Percentiles rank a stretch among this genome's conserved stretches.
phyloP scores from a whole-genome alignment of 129 eudicot genomes.

The Pseudognaphalium luteoalbum region DNA sequence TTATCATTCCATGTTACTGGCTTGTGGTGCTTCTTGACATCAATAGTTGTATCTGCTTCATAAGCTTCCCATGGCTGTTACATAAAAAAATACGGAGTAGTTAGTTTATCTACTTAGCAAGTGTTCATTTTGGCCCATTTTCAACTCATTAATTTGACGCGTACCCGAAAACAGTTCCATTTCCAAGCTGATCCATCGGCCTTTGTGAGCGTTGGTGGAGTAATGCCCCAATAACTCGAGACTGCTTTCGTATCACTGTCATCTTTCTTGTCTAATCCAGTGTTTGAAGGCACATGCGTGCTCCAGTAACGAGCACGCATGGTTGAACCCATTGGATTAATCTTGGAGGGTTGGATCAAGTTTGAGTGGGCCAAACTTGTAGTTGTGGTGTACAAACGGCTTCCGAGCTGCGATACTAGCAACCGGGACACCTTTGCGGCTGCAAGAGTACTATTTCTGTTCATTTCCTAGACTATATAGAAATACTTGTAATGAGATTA shows the following conservation, averaged over 20 bases:
- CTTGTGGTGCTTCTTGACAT: slow-evolving; percentile 63
- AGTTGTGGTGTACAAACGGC: slow-evolving; percentile 25
- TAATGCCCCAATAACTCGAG: slow-evolving; percentile 63
- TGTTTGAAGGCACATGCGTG: slow-evolving; percentile 17
- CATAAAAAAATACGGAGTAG: background rate
- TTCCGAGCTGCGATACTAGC: slow-evolving; percentile 33
- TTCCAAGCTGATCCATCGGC: slow-evolving; percentile 61
- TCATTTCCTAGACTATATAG: slow-evolving; percentile 22
- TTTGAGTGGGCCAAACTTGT: slow-evolving; percentile 13
- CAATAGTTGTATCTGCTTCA: slow-evolving; percentile 52
- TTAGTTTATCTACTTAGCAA: background rate
- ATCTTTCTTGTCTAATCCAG: slow-evolving; percentile 11
- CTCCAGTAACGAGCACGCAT: slow-evolving; percentile 35
- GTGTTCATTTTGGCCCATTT: background rate
- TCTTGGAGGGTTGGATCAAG: background rate
- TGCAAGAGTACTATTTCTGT: slow-evolving; percentile 8
- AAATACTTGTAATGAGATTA: slow-evolving; percentile 1
- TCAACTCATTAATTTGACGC: background rate
- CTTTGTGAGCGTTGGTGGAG: slow-evolving; percentile 43
- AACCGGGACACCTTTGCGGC: slow-evolving; percentile 34
- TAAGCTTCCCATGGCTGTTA: slow-evolving; percentile 74
- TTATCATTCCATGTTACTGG: slow-evolving; percentile 52
- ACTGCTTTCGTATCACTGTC: slow-evolving; percentile 18
- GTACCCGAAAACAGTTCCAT: slow-evolving; percentile 66
- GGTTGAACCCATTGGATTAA: background rate